Conservation (phyloP, 2,329 filamentous ascomycete species). For the Aureobasidium pullulans region DNA sequence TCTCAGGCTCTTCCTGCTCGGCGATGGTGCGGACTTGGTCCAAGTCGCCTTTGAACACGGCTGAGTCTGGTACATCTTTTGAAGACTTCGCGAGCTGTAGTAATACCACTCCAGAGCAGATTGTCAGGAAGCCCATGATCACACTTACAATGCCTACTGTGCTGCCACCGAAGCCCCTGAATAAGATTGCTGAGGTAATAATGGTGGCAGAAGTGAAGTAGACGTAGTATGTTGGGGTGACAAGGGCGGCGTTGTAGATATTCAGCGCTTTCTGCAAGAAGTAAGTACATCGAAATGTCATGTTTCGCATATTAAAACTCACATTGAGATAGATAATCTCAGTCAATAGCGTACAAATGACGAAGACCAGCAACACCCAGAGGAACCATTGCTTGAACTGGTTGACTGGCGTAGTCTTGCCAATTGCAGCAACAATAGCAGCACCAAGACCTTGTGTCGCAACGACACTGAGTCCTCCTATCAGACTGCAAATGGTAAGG, state of each 20-base stretch:
- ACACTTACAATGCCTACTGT: constrained; percentile 75
- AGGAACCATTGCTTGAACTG: constrained; percentile 99
- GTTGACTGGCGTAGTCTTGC: constrained; percentile 43
- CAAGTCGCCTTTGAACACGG: constrained; percentile 85
- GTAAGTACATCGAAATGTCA: constrained; percentile 20
- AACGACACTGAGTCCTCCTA: constrained; percentile 90
- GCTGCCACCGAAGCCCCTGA: constrained; percentile 88
- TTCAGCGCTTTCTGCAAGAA: constrained; percentile 86
- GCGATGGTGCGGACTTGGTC: constrained; percentile 94
- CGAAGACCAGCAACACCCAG: constrained; percentile 86
- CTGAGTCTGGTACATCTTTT: constrained; percentile 91
- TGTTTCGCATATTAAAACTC: constrained; percentile 36
- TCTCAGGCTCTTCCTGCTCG: constrained; percentile 91
- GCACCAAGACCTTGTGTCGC: constrained; percentile 88
- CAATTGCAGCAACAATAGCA: constrained; percentile 82
- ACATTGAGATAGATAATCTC: constrained; percentile 96
- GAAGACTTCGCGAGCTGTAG: constrained; percentile 96
- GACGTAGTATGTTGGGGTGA: constrained; percentile 97
- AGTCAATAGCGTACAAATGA: constrained; percentile 77
- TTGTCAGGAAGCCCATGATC: constrained; percentile 86
- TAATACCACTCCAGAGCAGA: constrained; percentile 86
- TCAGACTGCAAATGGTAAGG: constrained; percentile 88
- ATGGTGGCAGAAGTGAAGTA: constrained; percentile 97
- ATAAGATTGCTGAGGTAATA: constrained; percentile 84
- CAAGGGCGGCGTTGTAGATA: constrained; percentile 89